Percentiles rank a stretch among this genome's conserved stretches.
phyloP scores from a whole-genome alignment of 176 grass and related monocot species.

The Olyra latifolia region DNA sequence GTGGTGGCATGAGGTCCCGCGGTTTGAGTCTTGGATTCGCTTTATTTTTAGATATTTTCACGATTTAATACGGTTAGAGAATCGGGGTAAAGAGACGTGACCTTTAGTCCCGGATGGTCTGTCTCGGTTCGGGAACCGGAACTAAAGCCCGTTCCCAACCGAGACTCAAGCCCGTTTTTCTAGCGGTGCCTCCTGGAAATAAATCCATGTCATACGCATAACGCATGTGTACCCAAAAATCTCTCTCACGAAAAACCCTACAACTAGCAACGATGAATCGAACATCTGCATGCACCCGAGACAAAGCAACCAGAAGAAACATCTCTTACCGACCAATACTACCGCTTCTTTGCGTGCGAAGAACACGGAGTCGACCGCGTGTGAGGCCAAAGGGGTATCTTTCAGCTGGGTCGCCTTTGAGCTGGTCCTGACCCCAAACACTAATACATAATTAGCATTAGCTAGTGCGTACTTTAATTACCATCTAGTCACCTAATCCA shows the following conservation, averaged over 20 bases:
- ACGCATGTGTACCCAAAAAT: neutral
- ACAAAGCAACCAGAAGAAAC: slow-evolving; percentile 13
- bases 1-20: too few species aligned
- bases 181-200: neutral
- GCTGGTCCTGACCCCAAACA: slow-evolving; percentile 5
- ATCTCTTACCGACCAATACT: slow-evolving; percentile 8
- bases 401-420: neutral
- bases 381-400: neutral
- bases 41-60: too few species aligned
- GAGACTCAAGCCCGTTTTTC: too few species aligned
- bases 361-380: neutral
- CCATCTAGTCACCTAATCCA: neutral
- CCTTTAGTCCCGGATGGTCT: too few species aligned
- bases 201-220: neutral
- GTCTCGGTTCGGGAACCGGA: too few species aligned
- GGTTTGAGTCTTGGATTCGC: too few species aligned
- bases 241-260: neutral
- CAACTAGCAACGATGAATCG: neutral
- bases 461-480: neutral
- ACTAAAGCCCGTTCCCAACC: too few species aligned
- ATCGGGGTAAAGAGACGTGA: too few species aligned
- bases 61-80: too few species aligned
- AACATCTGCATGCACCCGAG: neutral
- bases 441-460: neutral
- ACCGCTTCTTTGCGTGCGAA: slow-evolving; percentile 13